phyloP scores from a whole-genome alignment of 2,329 filamentous ascomycete genomes.

The Nemania diffusa region DNA sequence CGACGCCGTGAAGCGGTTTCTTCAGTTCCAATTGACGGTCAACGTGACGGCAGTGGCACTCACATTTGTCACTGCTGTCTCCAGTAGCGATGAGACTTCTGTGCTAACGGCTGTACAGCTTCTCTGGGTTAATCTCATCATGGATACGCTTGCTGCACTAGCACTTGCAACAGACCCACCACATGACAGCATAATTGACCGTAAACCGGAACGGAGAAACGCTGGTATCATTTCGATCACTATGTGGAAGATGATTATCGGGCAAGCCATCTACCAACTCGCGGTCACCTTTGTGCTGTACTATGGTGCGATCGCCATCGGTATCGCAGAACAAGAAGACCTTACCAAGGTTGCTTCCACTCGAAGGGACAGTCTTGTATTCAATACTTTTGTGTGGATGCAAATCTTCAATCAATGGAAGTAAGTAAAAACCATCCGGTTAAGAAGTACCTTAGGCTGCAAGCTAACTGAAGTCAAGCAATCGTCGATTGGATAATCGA shows the following conservation, averaged over 20 bases:
- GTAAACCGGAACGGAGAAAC: conserved; percentile 72
- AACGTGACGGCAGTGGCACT: conserved; percentile 91
- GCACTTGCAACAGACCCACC: conserved; percentile 93
- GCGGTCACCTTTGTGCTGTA: conserved; percentile 82
- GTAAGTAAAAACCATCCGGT: conserved; percentile 61
- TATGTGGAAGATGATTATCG: conserved; percentile 99
- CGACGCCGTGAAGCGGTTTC: conserved; percentile 80
- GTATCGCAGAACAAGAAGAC: conserved; percentile 57
- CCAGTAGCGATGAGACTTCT: conserved; percentile 73
- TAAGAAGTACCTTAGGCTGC: background rate
- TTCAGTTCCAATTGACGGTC: conserved; percentile 83
- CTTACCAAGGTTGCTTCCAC: conserved; percentile 27
- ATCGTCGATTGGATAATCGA: conserved; percentile 90
- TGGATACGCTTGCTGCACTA: conserved; percentile 93
- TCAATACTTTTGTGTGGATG: conserved; percentile 99
- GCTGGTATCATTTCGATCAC: conserved; percentile 79
- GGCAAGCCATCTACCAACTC: conserved; percentile 90
- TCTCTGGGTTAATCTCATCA: conserved; percentile 96
- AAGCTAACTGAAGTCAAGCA: conserved; percentile 60
- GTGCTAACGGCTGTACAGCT: conserved; percentile 91
- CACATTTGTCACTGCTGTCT: conserved; percentile 88
- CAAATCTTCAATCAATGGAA: conserved; percentile 99
- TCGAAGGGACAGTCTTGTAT: conserved; percentile 82
- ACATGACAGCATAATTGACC: conserved; percentile 79
- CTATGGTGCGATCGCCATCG: conserved; percentile 73